phyloP scores from a whole-genome alignment of 2,329 filamentous ascomycete species.

The Talaromyces verruculosus region DNA sequence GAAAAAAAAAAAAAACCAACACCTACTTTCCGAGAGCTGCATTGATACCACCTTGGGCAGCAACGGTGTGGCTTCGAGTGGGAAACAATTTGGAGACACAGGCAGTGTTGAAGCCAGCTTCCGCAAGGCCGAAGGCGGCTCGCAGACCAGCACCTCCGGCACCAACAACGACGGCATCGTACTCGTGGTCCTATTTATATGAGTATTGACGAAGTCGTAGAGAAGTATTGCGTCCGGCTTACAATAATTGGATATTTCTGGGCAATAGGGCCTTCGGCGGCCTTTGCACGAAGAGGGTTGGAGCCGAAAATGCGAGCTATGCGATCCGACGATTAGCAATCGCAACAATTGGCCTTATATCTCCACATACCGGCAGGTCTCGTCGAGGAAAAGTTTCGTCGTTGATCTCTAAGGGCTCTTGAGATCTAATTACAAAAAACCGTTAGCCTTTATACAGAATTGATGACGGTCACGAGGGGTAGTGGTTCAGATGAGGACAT shows the following conservation, averaged over 20 bases:
- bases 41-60: constrained; percentile 65
- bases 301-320: constrained; percentile 82
- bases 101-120: constrained; percentile 64
- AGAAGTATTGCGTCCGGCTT: constrained; percentile 27
- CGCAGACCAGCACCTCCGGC: constrained; percentile 64
- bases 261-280: constrained; percentile 82
- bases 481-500: constrained; percentile 12
- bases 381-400: constrained; percentile 83
- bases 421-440: constrained; percentile 56
- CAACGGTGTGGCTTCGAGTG: constrained; percentile 64
- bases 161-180: constrained; percentile 86
- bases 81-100: constrained; percentile 66
- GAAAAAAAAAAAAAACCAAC: too few species aligned
- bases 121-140: constrained; percentile 63
- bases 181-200: constrained; percentile 74
- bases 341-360: constrained; percentile 8
- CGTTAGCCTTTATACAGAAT: constrained; percentile 29
- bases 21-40: constrained; percentile 47
- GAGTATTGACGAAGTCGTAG: constrained; percentile 22
- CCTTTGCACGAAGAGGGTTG: constrained; percentile 84
- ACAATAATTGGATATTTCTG: constrained; percentile 93
- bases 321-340: constrained; percentile 30
- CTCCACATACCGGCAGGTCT: constrained; percentile 67
- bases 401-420: constrained; percentile 62
- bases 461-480: constrained; percentile 20